Evolutionary conservation across 1,284 basidiomycete species (phyloP), one percentile per base, ranked within the genome.

Genomic region (Grifola frondosa): DNA sequence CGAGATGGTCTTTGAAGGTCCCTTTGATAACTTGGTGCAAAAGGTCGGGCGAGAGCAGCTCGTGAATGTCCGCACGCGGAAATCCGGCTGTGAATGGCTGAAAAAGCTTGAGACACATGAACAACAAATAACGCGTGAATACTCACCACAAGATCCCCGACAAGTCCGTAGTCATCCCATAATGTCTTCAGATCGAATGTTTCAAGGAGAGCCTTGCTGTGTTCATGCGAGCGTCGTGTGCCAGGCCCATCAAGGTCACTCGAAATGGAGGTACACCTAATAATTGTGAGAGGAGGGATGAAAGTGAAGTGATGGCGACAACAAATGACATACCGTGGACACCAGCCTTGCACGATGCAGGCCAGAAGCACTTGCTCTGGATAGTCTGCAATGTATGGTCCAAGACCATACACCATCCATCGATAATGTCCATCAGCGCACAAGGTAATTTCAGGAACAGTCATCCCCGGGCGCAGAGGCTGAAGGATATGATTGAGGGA

Each of bases 1-100:
- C 44, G 3, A 64, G 44, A 32, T 64, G 48, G 13, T 53, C 50
- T 16, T 49, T 35, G 30, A 36, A 40, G n/a, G 41, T 37, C 4
- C 41, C 41, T 22, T 42, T 42, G 33, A 42, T 37, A 16, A 42
- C n/a, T 16, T 42, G 44, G 9, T 47, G 39, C 2, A 50, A 29
- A 8, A 50, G 21, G 28, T 50, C 44, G 21, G 29, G 25, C 4
- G 44, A n/a, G 19, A 50, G 25, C 7, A 47, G 40, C 21, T 50
- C 44, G 16, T 50, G 37, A n/a, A 50, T 43, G 22, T 50, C 44
- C 2, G 48, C 40, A 1, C 36, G 37, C 9, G 48, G 48, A n/a
- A 50, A 50, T 8, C 22, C 19, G 10, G 21, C 13, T 5, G 40
- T 48, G 22, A 48, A 48, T 5, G 46, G 46, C 46, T 47, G 16